phyloP scores from a whole-genome alignment of 73 alveolate genomes.

The Uronychia binucleata region DNA sequence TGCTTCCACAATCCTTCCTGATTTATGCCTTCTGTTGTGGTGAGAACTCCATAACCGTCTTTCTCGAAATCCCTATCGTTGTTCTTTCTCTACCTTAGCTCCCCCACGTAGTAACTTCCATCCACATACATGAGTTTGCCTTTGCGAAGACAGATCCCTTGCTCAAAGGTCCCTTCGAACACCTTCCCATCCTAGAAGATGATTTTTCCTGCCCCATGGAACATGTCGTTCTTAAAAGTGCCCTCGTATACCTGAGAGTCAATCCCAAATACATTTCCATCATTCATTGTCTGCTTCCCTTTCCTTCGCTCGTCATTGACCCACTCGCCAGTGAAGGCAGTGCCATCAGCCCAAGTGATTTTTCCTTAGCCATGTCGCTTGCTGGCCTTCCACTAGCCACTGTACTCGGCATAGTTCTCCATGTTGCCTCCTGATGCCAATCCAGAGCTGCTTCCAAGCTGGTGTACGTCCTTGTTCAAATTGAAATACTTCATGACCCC shows the following conservation, averaged over 20 bases:
- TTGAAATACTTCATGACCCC: conserved; percentile 37
- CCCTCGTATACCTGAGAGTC: conserved; percentile 31
- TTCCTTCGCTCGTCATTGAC: conserved; percentile 29
- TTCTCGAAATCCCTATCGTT: conserved; percentile 15
- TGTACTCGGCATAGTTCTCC: conserved; percentile 39
- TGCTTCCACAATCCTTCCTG: conserved; percentile 45
- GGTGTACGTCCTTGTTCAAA: neutral
- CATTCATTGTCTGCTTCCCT: conserved; percentile 32
- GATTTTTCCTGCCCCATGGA: conserved; percentile 51
- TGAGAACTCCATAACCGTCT: conserved; percentile 26
- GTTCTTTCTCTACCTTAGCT: conserved; percentile 5
- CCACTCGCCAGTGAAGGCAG: conserved; percentile 50
- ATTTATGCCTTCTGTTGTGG: neutral
- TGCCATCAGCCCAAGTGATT: conserved; percentile 58
- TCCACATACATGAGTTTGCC: conserved; percentile 34
- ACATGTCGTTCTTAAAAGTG: conserved; percentile 27
- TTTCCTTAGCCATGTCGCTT: conserved; percentile 69
- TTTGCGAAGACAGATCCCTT: neutral
- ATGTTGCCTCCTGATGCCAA: conserved; percentile 15
- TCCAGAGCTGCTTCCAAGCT: neutral
- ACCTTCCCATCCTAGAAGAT: conserved; percentile 9
- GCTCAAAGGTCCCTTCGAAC: conserved; percentile 49
- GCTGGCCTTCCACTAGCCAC: conserved; percentile 57
- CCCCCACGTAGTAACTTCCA: conserved; percentile 39
- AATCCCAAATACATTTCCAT: conserved; percentile 22